Evolutionary conservation across 495 filamentous ascomycete species (phyloP).

Genomic region (Recurvomyces mirabilis): DNA sequence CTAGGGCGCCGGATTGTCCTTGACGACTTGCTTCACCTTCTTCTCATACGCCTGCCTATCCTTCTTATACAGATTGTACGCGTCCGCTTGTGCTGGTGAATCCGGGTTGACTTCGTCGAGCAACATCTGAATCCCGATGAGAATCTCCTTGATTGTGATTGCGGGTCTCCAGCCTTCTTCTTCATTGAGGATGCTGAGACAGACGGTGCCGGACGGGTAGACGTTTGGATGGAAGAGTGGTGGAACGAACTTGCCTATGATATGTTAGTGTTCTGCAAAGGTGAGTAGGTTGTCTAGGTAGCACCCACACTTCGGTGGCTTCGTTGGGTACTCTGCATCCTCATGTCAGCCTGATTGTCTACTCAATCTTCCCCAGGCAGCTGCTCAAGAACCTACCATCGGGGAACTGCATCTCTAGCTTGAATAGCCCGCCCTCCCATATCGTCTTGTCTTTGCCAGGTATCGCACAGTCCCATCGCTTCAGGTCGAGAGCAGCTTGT

Average conservation of each 20-base stretch:
- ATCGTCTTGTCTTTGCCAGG: constrained; percentile 91
- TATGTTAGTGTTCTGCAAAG: no score
- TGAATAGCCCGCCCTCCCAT: constrained; percentile 95
- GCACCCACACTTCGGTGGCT: constrained; percentile 90
- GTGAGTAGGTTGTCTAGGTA: background rate
- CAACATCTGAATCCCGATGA: constrained; percentile 89
- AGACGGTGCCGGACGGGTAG: constrained; percentile 96
- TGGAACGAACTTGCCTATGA: constrained; percentile 96
- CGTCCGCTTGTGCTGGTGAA: constrained; percentile 91
- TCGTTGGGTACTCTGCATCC: constrained; percentile 83
- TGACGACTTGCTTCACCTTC: constrained; percentile 74
- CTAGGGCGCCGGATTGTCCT: constrained; percentile 62
- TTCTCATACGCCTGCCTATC: constrained; percentile 79
- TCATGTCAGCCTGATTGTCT: constrained; percentile 17
- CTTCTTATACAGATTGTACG: constrained; percentile 93
- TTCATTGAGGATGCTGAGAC: constrained; percentile 94
- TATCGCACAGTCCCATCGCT: constrained; percentile 92
- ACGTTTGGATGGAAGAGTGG: constrained; percentile 98
- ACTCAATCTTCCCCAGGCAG: no score
- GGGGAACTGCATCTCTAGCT: constrained; percentile 82
- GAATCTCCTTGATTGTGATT: constrained; percentile 95
- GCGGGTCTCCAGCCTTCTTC: constrained; percentile 98
- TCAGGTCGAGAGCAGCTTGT: constrained; percentile 77
- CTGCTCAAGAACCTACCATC: no score
- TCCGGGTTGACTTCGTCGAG: constrained; percentile 96